Evolutionary conservation across 345 rosid species (phyloP), one percentile per base, ranked within the genome.

Genomic region (Microthlaspi erraticum): DNA sequence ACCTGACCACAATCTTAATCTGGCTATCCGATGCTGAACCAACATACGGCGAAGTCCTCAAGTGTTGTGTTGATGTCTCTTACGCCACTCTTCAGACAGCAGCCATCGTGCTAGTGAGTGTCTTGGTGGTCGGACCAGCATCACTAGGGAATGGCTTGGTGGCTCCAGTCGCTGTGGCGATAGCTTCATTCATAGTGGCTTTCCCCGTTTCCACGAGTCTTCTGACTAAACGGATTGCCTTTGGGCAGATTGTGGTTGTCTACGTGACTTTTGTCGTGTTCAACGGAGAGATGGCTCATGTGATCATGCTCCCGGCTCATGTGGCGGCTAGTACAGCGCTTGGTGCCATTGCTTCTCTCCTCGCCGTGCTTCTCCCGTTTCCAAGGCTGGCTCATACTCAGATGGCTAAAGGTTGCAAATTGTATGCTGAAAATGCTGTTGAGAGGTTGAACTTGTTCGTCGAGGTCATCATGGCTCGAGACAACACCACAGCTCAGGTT

Each of bases 211-310:
- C 87, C 23, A 85, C 89, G 5, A 73, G 81, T 60, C 48, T 92
- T 73, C 41, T 82, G 80, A 77, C 90, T 10, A 92, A 89, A 77
- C 77, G 96, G 70, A 82, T 92, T 53, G 93, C 96, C 34, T 89
- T 87, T 54, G 96, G 96, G 53, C 96, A 89, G 81, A 77, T 81
- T 9, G 92, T 89, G 49, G 84, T 87, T 31, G 79, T 92, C 34
- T 92, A 71, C 37, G 92, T 84, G 8, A 84, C 86, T 29, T 58
- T 84, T 31, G 89, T 74, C 29, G 76, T 86, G 52, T 50, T 80
- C 36, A 83, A 86, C 11, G 83, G 78, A 43, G 66, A 77, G 51
- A 13, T 81, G 11, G 81, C 61, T 45, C 73, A 71, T 52, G 83
- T 48, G 11, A 44, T 72, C 7, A 72, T 89, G 44, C 87, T 76